A percentile compares a stretch with the other conserved stretches of the same genome.
Evolutionary conservation across 2,329 filamentous ascomycete species (phyloP).

Genomic region (Parastagonospora nodorum): DNA sequence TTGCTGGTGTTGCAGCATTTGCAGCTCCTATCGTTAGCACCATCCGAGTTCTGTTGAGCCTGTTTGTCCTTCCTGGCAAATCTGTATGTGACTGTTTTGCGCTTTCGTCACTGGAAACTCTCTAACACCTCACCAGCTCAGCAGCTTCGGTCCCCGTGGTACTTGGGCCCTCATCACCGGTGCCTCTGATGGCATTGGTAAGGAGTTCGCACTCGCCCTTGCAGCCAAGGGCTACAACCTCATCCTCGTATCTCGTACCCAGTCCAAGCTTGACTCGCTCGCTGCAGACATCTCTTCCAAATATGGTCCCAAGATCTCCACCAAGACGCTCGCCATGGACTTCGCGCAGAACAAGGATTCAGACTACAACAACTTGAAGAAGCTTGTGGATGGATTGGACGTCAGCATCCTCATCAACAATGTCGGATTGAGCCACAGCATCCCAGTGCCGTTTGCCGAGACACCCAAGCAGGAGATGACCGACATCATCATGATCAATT

Average conservation of each 20-base stretch:
- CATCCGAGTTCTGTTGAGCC: slow-evolving; percentile 52
- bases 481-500: slow-evolving; percentile 95
- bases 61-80: slow-evolving; percentile 56
- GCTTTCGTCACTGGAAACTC: slow-evolving; percentile 44
- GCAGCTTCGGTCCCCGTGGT: slow-evolving; percentile 86
- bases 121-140: slow-evolving; percentile 60
- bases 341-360: slow-evolving; percentile 78
- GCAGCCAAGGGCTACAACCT: slow-evolving; percentile 93
- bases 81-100: slow-evolving; percentile 46
- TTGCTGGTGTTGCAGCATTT: slow-evolving; percentile 38
- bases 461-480: slow-evolving; percentile 80
- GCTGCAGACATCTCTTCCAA: slow-evolving; percentile 75
- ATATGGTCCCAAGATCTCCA: slow-evolving; percentile 67
- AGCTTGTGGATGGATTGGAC: slow-evolving; percentile 73
- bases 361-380: slow-evolving; percentile 77
- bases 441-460: slow-evolving; percentile 85
- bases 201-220: slow-evolving; percentile 91
- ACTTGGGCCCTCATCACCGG: slow-evolving; percentile 95
- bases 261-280: slow-evolving; percentile 82
- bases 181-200: slow-evolving; percentile 94
- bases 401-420: slow-evolving; percentile 94
- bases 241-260: slow-evolving; percentile 92
- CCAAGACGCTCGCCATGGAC: slow-evolving; percentile 88
- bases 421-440: slow-evolving; percentile 90
- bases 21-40: slow-evolving; percentile 51